A percentile compares a stretch with the other conserved stretches of the same genome.
Evolutionary conservation across 352 stramenopile species (phyloP).

Genomic region (Thraustotheca clavata): DNA sequence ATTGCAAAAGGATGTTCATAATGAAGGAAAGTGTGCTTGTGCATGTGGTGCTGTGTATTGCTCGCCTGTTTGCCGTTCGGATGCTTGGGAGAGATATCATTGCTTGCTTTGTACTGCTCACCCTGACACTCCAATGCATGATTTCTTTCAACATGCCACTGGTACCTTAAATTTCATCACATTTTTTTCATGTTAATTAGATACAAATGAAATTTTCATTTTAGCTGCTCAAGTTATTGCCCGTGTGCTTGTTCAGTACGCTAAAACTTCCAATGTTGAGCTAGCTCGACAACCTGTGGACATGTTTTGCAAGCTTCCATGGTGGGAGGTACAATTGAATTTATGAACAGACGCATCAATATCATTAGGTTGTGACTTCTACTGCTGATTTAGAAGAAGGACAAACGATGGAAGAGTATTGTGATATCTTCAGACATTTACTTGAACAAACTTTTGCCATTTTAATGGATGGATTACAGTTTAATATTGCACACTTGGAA

Average conservation of each 20-base stretch:
- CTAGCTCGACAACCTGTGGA: slow-evolving; percentile 53
- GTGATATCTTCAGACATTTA: slow-evolving; percentile 49
- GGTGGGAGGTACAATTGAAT: slow-evolving; percentile 60
- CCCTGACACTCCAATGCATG: slow-evolving; percentile 59
- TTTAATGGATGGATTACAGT: slow-evolving; percentile 41
- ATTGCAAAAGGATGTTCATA: slow-evolving; percentile 1
- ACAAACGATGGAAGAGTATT: slow-evolving; percentile 62
- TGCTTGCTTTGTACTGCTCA: slow-evolving; percentile 62
- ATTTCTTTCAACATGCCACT: slow-evolving; percentile 68
- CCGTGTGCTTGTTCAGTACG: slow-evolving; percentile 50
- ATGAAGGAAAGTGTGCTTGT: slow-evolving; percentile 8
- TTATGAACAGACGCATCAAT: background rate
- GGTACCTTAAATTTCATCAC: slow-evolving; percentile 19
- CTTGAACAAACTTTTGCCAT: slow-evolving; percentile 47
- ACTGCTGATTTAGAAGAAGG: slow-evolving; percentile 50
- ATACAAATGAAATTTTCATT: slow-evolving; percentile 93
- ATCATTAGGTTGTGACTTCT: slow-evolving; percentile 42
- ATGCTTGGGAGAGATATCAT: slow-evolving; percentile 68
- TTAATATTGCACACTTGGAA: slow-evolving; percentile 41
- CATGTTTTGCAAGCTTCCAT: slow-evolving; percentile 86
- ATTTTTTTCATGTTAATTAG: slow-evolving; percentile 23
- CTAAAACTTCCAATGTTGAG: slow-evolving; percentile 45
- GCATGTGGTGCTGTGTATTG: slow-evolving; percentile 80
- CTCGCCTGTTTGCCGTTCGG: slow-evolving; percentile 57
- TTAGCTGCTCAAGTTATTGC: slow-evolving; percentile 83